Percentiles rank a stretch among this genome's conserved stretches.
These are phyloP conservation scores for Brassica hybrid DNA, from an alignment of 441 rosid genomes.

Conservation along the genomic window DNA sequence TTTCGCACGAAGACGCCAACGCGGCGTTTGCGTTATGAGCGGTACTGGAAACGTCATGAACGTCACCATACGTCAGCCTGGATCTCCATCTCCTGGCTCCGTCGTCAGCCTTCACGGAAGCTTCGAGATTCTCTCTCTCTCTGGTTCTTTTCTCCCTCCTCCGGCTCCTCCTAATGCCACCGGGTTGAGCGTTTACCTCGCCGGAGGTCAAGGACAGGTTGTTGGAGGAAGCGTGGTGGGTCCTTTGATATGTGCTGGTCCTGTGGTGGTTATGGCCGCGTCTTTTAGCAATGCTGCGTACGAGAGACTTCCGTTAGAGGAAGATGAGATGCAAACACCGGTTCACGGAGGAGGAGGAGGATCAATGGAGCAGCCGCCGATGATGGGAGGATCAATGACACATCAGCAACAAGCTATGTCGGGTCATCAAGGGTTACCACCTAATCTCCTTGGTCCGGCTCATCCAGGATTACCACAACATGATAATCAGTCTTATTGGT, in stretches of 20 bases:
- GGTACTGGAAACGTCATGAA: slow-evolving; percentile 55
- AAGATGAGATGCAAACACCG: slow-evolving; percentile 44
- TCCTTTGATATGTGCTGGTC: slow-evolving; percentile 44
- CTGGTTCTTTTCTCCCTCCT: slow-evolving; percentile 42
- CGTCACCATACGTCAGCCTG: slow-evolving; percentile 59
- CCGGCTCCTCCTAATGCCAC: slow-evolving; percentile 49
- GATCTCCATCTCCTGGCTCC: slow-evolving; percentile 38
- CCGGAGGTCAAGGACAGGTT: slow-evolving; percentile 48
- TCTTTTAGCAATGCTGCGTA: slow-evolving; percentile 48
- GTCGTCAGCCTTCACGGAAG: slow-evolving; percentile 44
- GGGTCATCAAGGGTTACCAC: too few relatives aligned
- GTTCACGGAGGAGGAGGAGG: slow-evolving; percentile 44
- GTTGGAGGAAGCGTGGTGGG: slow-evolving; percentile 50
- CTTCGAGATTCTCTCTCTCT: slow-evolving; percentile 40
- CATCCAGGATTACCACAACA: slow-evolving; percentile 42
- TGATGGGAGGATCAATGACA: too few relatives aligned
- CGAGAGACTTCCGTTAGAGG: slow-evolving; percentile 46
- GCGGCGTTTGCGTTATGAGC: slow-evolving; percentile 60
- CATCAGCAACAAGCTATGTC: too few relatives aligned
- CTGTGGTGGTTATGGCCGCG: slow-evolving; percentile 46
- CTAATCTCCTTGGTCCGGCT: too few relatives aligned
- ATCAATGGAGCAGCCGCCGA: too few relatives aligned
- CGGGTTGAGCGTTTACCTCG: slow-evolving; percentile 42
- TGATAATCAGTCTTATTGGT: slow-evolving; percentile 68
- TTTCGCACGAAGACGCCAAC: slow-evolving; percentile 54